phyloP scores from a whole-genome alignment of 305 asterid genomes.

The Lippia alba region DNA sequence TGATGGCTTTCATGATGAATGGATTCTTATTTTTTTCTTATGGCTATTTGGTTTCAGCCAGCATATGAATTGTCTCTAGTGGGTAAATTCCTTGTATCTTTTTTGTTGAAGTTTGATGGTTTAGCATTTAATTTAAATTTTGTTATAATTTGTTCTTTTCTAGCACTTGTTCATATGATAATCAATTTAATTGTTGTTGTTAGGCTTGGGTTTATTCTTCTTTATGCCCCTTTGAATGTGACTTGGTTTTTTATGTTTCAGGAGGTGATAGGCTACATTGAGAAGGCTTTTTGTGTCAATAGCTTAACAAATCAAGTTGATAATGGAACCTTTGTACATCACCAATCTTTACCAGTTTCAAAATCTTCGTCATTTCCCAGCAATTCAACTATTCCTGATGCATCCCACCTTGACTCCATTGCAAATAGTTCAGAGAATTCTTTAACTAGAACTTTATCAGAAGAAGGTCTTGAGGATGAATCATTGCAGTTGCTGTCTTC shows the following conservation, averaged over 20 bases:
- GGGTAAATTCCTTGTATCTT: not conserved
- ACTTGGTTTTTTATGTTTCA: constrained; percentile 44
- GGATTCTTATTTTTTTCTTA: not conserved
- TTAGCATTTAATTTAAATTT: not conserved
- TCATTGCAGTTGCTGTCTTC: constrained; percentile 71
- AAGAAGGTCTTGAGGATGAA: constrained; percentile 86
- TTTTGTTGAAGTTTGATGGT: constrained; percentile 7
- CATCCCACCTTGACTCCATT: constrained; percentile 59
- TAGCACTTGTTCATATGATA: not conserved
- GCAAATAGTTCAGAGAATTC: constrained; percentile 65
- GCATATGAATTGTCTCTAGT: constrained; percentile 1
- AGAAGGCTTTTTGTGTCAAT: constrained; percentile 74
- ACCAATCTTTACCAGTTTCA: constrained; percentile 47
- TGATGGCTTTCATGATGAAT: not conserved
- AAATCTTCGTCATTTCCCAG: constrained; percentile 61
- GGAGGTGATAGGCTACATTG: constrained; percentile 93
- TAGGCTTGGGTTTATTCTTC: not conserved
- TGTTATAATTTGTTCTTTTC: not conserved
- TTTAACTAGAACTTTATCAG: constrained; percentile 69
- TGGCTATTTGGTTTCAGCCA: constrained; percentile 22
- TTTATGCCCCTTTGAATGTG: constrained; percentile 13
- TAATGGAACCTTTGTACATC: constrained; percentile 58
- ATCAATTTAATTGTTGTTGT: constrained; percentile 1
- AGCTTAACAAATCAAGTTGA: constrained; percentile 66
- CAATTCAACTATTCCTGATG: constrained; percentile 54